phyloP scores from a whole-genome alignment of 2,329 filamentous ascomycete genomes.

The Tolypocladium endophyticum region DNA sequence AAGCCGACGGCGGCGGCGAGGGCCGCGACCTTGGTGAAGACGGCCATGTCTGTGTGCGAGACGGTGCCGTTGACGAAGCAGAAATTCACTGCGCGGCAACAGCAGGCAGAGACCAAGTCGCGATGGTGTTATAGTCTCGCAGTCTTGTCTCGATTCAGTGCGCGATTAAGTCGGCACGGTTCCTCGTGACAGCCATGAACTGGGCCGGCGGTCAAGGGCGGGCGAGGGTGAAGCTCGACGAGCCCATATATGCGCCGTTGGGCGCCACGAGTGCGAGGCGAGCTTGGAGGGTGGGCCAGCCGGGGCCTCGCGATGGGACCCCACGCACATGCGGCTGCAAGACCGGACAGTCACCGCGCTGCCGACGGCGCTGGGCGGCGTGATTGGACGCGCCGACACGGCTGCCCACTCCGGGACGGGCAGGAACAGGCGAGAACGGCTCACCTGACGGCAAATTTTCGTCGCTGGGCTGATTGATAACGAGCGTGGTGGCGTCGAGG shows the following conservation, averaged over 20 bases:
- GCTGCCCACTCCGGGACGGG: neutral
- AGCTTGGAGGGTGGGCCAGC: neutral
- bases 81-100: too few species aligned
- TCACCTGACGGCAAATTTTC: neutral
- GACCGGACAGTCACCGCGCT: neutral
- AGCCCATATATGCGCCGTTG: neutral
- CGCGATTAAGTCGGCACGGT: neutral
- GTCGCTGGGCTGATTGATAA: neutral
- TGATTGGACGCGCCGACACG: neutral
- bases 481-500: neutral
- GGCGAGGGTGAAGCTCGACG: neutral
- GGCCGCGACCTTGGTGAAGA: conserved; percentile 6
- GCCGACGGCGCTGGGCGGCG: neutral
- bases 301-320: neutral
- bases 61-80: neutral
- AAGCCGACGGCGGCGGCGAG: conserved; percentile 8
- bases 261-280: neutral
- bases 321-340: neutral
- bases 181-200: neutral
- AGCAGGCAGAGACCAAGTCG: neutral
- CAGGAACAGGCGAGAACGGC: neutral
- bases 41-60: conserved; percentile 5
- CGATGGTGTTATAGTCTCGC: neutral
- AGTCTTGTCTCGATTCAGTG: neutral
- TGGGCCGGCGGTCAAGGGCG: neutral